Evolutionary conservation across 495 filamentous ascomycete genomes (phyloP).

Genomic region (Penicillium nucicola): DNA sequence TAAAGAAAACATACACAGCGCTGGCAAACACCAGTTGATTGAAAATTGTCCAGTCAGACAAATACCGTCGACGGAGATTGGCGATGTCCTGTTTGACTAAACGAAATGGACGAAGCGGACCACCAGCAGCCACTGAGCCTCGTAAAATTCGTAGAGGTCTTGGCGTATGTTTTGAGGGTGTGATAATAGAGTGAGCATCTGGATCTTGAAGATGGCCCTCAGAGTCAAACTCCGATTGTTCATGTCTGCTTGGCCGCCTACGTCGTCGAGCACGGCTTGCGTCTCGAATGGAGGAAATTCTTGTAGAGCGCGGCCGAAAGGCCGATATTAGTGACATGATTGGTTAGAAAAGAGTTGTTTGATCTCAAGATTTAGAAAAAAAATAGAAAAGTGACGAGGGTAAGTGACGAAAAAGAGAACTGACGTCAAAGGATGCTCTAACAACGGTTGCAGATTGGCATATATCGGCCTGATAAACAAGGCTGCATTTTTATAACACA

Average conservation of each 20-base stretch:
- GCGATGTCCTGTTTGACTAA: slow-evolving; percentile 58
- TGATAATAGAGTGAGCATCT: slow-evolving; percentile 39
- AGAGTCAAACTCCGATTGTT: slow-evolving; percentile 4
- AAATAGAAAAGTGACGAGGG: not conserved
- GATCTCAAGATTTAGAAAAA: not conserved
- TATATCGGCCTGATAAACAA: too few relatives aligned
- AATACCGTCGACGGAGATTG: slow-evolving; percentile 53
- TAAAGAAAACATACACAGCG: slow-evolving; percentile 74
- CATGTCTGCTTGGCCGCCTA: slow-evolving; percentile 11
- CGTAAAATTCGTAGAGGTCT: slow-evolving; percentile 29
- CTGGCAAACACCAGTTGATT: slow-evolving; percentile 70
- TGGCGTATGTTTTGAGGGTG: slow-evolving; percentile 43
- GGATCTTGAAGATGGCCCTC: slow-evolving; percentile 19
- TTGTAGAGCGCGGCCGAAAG: slow-evolving; percentile 35
- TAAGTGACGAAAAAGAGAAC: too few relatives aligned
- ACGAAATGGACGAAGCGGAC: slow-evolving; percentile 55
- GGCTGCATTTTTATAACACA: too few relatives aligned
- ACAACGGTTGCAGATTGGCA: too few relatives aligned
- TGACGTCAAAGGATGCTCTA: too few relatives aligned
- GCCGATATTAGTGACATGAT: slow-evolving; percentile 36
- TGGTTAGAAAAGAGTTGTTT: too few relatives aligned
- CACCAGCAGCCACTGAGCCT: slow-evolving; percentile 36
- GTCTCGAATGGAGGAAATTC: slow-evolving; percentile 20
- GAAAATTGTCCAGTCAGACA: slow-evolving; percentile 66
- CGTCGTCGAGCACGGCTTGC: slow-evolving; percentile 20